phyloP scores from a whole-genome alignment of 768 basidiomycete genomes.

The Fistulinella prunicolor region DNA sequence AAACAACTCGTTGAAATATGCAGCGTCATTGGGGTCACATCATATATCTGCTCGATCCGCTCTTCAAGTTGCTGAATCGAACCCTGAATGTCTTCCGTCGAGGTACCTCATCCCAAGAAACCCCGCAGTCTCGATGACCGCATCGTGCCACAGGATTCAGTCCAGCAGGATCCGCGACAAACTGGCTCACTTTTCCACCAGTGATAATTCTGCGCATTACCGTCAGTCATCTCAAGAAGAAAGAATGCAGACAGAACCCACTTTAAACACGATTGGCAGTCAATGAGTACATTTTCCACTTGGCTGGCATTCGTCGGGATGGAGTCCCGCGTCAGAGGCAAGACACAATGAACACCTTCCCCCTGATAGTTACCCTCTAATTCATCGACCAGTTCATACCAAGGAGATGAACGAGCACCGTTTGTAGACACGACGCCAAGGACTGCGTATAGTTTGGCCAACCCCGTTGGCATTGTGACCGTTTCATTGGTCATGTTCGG shows the following conservation, averaged over 20 bases:
- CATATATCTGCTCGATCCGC: constrained; percentile 15
- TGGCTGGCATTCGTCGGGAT: constrained; percentile 20
- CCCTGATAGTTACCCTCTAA: background rate
- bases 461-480: constrained; percentile 32
- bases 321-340: constrained; percentile 32
- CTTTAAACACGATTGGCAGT: background rate
- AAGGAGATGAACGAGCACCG: constrained; percentile 23
- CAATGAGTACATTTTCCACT: constrained; percentile 20
- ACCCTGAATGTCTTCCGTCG: constrained; percentile 10
- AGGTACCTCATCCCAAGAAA: constrained; percentile 21
- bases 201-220: constrained; percentile 35
- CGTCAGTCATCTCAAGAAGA: constrained; percentile 1
- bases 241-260: background rate
- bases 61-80: constrained; percentile 6
- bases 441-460: constrained; percentile 28
- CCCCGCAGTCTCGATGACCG: constrained; percentile 23
- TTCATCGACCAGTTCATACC: constrained; percentile 25
- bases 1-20: constrained; percentile 49
- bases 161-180: constrained; percentile 37
- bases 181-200: constrained; percentile 42
- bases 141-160: constrained; percentile 49
- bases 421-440: constrained; percentile 25
- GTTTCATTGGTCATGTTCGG: constrained; percentile 36
- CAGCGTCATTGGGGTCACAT: constrained; percentile 32
- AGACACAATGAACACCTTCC: constrained; percentile 32